Percentiles rank a stretch among this genome's conserved stretches.
These are phyloP conservation scores for Suillus ampliporus DNA, from an alignment of 768 basidiomycete genomes.

Conservation along the genomic window DNA sequence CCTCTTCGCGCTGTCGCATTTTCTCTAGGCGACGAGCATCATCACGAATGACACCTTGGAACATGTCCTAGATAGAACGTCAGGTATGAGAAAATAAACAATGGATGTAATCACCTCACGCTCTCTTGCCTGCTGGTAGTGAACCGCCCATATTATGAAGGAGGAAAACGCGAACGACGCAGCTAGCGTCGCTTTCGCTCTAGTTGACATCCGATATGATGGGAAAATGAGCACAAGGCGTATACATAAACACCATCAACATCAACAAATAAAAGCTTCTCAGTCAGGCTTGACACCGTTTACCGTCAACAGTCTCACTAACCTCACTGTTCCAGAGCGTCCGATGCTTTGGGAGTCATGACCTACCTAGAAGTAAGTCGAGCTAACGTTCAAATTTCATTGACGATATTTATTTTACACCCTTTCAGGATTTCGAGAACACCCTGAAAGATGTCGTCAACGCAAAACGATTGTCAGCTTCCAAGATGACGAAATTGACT, in stretches of 20 bases:
- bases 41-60: constrained; percentile 86
- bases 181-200: constrained; percentile 77
- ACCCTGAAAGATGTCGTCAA: constrained; percentile 82
- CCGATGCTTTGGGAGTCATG: constrained; percentile 41
- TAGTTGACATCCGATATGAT: constrained; percentile 55
- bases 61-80: constrained; percentile 71
- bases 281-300: constrained; percentile 16
- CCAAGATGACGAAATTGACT: constrained; percentile 81
- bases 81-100: constrained; percentile 7
- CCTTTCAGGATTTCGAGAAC: constrained; percentile 75
- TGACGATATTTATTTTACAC: constrained; percentile 15
- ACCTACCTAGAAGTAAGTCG: constrained; percentile 46
- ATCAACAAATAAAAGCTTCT: constrained; percentile 44
- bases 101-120: constrained; percentile 61
- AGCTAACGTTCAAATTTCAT: background rate
- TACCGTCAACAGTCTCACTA: constrained; percentile 1
- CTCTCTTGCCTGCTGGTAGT: constrained; percentile 84
- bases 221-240: constrained; percentile 2
- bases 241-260: constrained; percentile 33
- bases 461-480: constrained; percentile 84
- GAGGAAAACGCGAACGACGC: constrained; percentile 66
- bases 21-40: constrained; percentile 82
- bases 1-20: constrained; percentile 67
- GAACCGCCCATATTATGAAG: constrained; percentile 87
- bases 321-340: constrained; percentile 18